Evolutionary conservation across 441 rosid genomes (phyloP).

Genomic region (Syzygium malaccense): DNA sequence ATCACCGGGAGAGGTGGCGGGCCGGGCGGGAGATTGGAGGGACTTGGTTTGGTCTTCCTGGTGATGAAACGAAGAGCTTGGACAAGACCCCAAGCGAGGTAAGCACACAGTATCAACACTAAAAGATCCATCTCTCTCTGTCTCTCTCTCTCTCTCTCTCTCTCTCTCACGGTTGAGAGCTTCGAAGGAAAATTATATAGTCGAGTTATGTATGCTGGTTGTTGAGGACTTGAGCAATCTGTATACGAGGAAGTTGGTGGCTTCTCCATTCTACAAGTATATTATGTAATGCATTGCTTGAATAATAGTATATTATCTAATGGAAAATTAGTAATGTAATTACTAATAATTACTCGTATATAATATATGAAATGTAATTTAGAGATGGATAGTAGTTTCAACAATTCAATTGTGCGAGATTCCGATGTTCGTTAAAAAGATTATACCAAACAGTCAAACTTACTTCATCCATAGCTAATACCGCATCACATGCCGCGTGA

Average conservation of each 20-base stretch:
- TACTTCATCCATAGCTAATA: not conserved
- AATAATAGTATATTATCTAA: not conserved
- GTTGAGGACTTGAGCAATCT: not conserved
- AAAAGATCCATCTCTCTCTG: not conserved
- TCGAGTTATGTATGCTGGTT: not conserved
- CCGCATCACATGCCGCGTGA: not conserved
- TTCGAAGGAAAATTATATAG: not conserved
- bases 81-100: not conserved
- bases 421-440: not conserved
- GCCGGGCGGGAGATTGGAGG: conserved; percentile 4
- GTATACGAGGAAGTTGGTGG: not conserved
- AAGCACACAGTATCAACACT: not conserved
- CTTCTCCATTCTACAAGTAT: not conserved
- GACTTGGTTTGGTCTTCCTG: not conserved
- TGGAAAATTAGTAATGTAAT: not conserved
- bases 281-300: not conserved
- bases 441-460: not conserved
- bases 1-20: not conserved
- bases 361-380: not conserved
- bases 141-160: not conserved
- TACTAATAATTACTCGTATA: not conserved
- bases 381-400: not conserved
- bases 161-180: not conserved
- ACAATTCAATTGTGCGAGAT: not conserved
- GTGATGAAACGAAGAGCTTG: not conserved